Evolutionary conservation across 1,284 basidiomycete species (phyloP).

Genomic region (Anthracocystis setariae): DNA sequence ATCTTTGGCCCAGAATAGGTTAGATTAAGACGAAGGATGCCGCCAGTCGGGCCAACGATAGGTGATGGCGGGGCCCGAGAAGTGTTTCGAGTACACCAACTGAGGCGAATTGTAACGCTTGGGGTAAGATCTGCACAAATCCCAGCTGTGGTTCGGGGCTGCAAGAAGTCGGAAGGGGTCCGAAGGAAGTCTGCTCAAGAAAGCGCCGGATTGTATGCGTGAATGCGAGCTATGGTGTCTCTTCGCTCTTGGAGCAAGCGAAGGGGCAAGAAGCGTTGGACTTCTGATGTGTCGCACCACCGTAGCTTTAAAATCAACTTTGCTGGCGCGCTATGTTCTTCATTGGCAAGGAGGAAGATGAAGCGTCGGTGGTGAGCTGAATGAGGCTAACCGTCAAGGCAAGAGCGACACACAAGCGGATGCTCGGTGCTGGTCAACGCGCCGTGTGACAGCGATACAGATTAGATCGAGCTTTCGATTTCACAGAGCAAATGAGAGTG

Average conservation of each 20-base stretch:
- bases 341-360: slow-evolving; percentile 22
- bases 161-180: too few species aligned
- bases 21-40: too few species aligned
- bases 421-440: background rate
- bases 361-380: slow-evolving; percentile 10
- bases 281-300: background rate
- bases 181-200: too few species aligned
- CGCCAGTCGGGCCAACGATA: too few species aligned
- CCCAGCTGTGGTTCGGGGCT: too few species aligned
- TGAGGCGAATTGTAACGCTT: too few species aligned
- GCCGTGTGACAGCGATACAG: background rate
- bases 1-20: too few species aligned
- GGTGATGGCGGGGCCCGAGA: too few species aligned
- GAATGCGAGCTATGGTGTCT: too few species aligned
- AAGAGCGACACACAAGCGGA: background rate
- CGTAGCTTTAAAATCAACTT: slow-evolving; percentile 9
- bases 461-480: background rate
- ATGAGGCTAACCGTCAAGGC: slow-evolving; percentile 3
- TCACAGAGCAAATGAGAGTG: background rate
- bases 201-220: too few species aligned
- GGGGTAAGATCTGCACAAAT: too few species aligned
- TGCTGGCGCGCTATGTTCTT: slow-evolving; percentile 10
- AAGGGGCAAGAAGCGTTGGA: background rate
- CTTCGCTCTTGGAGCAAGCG: background rate
- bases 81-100: too few species aligned